Base-by-base conservation (phyloP, 805 yeast species). In the Myxozyma geophila region DNA sequence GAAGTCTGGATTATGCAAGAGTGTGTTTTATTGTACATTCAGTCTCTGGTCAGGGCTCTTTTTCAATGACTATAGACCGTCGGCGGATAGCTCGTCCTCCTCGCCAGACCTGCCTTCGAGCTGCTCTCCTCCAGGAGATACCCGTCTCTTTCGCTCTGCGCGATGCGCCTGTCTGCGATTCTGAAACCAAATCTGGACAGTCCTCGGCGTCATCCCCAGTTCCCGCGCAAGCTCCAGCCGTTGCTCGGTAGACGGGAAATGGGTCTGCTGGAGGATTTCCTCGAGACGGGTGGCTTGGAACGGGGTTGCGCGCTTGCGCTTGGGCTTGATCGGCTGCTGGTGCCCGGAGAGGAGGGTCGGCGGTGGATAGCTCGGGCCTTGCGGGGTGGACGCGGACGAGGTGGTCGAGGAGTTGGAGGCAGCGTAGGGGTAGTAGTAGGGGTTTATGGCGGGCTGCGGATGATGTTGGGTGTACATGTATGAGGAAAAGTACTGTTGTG, bases 131-230 rank as follows among this genome's bases (percentile, higher is more conserved):
- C 2, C 46, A 17, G 12, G 43, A n/a, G 43, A 17, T 13, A 46
- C 10, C 35, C 53, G 12, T 6, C 68, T 63, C 50, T 67, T 58
- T n/a, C 50, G 49, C 44, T 66, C 69, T 13, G 69, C 69, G 8
- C 70, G 52, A 72, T 74, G 73, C 21, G 75, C 75, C 64, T 75
- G 78, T 15, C 98, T 78, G 70, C 92, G 79, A 74, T 91, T 91
- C 75, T 92, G 97, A 73, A 90, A 65, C 68, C 68, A 92, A 55
- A 92, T 91, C 61, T 96, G 81, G 6, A 92, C 96, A 8, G 93
- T 90, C 69, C 95, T 82, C 69, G 92, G 97, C 19, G 91, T 84
- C 89, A 91, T 87, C 5, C 88, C 89, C 1, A 96, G 88, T 70
- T 84, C 84, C 7, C 82, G 84, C 44, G 96, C 86, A 37, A 92